phyloP scores from a whole-genome alignment of 805 yeast genomes.

The Candida gorgasii region DNA sequence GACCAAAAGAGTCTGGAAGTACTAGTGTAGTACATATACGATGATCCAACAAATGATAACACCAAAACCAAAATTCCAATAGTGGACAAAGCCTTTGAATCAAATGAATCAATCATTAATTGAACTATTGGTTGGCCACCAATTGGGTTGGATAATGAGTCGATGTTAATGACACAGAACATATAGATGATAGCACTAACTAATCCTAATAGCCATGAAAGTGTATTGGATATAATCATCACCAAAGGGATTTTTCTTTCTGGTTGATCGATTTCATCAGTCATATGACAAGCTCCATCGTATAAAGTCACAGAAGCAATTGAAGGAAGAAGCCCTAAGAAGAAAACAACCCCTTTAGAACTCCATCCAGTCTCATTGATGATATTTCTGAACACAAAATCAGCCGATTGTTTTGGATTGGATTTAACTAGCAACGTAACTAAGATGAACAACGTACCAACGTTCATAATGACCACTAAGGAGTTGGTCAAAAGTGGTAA shows the following conservation, averaged over 20 bases:
- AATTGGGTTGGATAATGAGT: constrained; percentile 18
- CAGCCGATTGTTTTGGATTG: constrained; percentile 17
- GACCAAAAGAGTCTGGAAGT: constrained; percentile 34
- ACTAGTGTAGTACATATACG: constrained; percentile 23
- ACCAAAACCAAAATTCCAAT: constrained; percentile 21
- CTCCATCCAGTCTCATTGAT: constrained; percentile 29
- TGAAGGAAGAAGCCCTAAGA: constrained; percentile 27
- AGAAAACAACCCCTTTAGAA: constrained; percentile 25
- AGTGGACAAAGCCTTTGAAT: constrained; percentile 27
- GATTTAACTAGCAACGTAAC: constrained; percentile 21
- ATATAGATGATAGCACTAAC: constrained; percentile 31
- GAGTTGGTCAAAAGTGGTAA: constrained; percentile 19
- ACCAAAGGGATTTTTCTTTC: constrained; percentile 34
- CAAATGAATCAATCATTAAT: constrained; percentile 23
- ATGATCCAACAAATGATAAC: constrained; percentile 20
- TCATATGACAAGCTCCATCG: constrained; percentile 35
- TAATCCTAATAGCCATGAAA: constrained; percentile 29
- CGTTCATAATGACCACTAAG: constrained; percentile 22
- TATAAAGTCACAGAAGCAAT: constrained; percentile 31
- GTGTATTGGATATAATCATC: constrained; percentile 26
- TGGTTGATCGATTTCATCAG: constrained; percentile 33
- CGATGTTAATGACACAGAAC: constrained; percentile 21
- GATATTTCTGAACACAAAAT: constrained; percentile 23
- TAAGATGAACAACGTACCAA: constrained; percentile 24
- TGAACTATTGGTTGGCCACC: constrained; percentile 26